A percentile compares a stretch with the other conserved stretches of the same genome.
Evolutionary conservation across 495 filamentous ascomycete species (phyloP).

Genomic region (Aspergillus coremiiformis): DNA sequence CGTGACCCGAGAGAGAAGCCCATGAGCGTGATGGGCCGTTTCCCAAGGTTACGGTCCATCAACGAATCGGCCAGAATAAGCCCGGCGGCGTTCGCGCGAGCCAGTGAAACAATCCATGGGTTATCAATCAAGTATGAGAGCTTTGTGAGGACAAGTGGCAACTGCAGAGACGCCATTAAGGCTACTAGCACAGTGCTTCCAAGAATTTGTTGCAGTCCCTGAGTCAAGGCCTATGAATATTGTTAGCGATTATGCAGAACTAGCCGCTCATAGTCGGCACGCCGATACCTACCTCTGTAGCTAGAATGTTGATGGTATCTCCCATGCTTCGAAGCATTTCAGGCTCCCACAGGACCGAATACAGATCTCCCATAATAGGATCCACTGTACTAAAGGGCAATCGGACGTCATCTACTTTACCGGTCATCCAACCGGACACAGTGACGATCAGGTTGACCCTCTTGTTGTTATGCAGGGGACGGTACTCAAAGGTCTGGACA

Average conservation of each 20-base stretch:
- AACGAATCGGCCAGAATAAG: conserved; percentile 94
- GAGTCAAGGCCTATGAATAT: conserved; percentile 68
- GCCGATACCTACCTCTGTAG: conserved; percentile 69
- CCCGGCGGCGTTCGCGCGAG: conserved; percentile 78
- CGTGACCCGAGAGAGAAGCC: conserved; percentile 90
- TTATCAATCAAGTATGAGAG: conserved; percentile 97
- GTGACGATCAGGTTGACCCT: conserved; percentile 93
- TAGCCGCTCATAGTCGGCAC: not conserved
- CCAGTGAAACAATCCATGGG: conserved; percentile 91
- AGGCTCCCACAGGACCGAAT: conserved; percentile 95
- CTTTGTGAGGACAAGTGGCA: conserved; percentile 89
- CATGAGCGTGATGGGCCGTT: conserved; percentile 87
- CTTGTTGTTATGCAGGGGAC: conserved; percentile 96
- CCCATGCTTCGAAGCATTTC: conserved; percentile 97
- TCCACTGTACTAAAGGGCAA: conserved; percentile 93
- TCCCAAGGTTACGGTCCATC: conserved; percentile 84
- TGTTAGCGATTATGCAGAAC: conserved; percentile 4
- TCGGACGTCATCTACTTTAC: conserved; percentile 93
- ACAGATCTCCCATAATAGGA: conserved; percentile 96
- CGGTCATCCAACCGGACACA: conserved; percentile 96
- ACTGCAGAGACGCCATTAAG: conserved; percentile 88
- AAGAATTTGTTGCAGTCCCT: conserved; percentile 92
- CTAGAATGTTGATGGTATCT: conserved; percentile 95
- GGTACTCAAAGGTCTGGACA: conserved; percentile 93
- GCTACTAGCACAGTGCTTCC: conserved; percentile 81